Percentiles rank a stretch among this genome's conserved stretches.
Evolutionary conservation across 2,329 filamentous ascomycete genomes (phyloP).

Genomic region (Colletotrichum lindemuthianum): DNA sequence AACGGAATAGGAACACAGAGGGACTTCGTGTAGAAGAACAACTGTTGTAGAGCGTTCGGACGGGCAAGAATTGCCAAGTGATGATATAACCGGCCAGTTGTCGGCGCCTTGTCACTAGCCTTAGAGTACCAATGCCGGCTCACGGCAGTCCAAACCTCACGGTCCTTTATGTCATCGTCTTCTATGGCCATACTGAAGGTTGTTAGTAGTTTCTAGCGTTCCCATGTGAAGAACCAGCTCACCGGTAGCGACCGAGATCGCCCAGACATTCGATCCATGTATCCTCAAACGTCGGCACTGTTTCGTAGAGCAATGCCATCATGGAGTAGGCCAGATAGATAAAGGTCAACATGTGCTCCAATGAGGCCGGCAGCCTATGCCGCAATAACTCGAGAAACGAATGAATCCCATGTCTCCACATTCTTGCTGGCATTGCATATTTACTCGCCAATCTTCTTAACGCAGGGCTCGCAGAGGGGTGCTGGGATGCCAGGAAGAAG

Average conservation of each 20-base stretch:
- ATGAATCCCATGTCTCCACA: constrained; percentile 96
- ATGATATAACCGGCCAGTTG: constrained; percentile 84
- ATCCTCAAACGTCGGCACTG: constrained; percentile 82
- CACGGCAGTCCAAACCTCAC: constrained; percentile 84
- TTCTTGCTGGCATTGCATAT: constrained; percentile 90
- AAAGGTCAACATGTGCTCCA: constrained; percentile 92
- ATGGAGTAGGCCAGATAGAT: constrained; percentile 91
- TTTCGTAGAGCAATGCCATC: constrained; percentile 88
- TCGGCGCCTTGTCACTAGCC: constrained; percentile 80
- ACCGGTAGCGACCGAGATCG: constrained; percentile 79
- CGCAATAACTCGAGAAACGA: constrained; percentile 82
- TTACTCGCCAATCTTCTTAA: constrained; percentile 77
- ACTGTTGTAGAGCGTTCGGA: constrained; percentile 74
- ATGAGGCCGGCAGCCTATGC: constrained; percentile 76
- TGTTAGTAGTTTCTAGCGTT: not conserved
- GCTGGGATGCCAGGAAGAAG: constrained; percentile 87
- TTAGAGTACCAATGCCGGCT: constrained; percentile 86
- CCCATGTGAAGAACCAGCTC: not conserved
- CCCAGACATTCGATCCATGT: constrained; percentile 96
- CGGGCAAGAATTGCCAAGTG: constrained; percentile 84
- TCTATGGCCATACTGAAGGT: constrained; percentile 80
- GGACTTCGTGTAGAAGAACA: constrained; percentile 78
- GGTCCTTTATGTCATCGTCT: constrained; percentile 77
- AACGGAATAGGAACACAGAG: constrained; percentile 77
- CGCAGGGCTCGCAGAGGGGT: constrained; percentile 78